Conservation (phyloP, 208 protist species). For the Phytomonas sp. region DNA sequence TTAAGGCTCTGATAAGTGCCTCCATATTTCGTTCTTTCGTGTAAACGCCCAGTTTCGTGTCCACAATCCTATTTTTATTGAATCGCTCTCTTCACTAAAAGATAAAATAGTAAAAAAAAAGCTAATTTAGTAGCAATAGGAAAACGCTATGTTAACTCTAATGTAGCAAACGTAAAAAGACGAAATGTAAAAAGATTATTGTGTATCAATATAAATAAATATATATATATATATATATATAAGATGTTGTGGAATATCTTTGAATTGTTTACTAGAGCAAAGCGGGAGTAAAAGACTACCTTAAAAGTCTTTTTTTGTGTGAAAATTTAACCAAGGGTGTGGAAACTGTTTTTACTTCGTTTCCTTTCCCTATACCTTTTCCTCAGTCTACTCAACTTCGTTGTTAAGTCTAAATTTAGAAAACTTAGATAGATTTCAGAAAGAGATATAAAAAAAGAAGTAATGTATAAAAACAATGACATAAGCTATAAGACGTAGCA, state of each 20-base stretch:
- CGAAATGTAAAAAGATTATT: slow-evolving; percentile 8
- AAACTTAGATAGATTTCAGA: background rate
- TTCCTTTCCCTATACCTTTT: slow-evolving; percentile 2
- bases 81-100: slow-evolving; percentile 5
- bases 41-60: slow-evolving; percentile 38
- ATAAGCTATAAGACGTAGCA: background rate
- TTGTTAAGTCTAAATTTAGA: slow-evolving; percentile 3
- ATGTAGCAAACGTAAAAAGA: background rate
- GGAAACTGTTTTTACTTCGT: background rate
- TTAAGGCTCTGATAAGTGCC: slow-evolving; percentile 44
- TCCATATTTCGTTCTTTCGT: slow-evolving; percentile 59
- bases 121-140: background rate
- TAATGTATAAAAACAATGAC: background rate
- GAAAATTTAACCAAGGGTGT: background rate
- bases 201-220: background rate
- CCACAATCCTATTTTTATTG: slow-evolving; percentile 19
- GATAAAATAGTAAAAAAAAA: slow-evolving; percentile 6
- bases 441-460: slow-evolving; percentile 6
- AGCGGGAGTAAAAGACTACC: background rate
- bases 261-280: background rate
- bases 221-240: background rate
- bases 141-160: background rate
- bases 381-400: slow-evolving; percentile 5
- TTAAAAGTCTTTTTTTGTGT: background rate
- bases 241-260: background rate